Percentiles rank a stretch among this genome's conserved stretches.
Conservation (phyloP, 1,139 yeast species). For the Yamadazyma conglobata region DNA sequence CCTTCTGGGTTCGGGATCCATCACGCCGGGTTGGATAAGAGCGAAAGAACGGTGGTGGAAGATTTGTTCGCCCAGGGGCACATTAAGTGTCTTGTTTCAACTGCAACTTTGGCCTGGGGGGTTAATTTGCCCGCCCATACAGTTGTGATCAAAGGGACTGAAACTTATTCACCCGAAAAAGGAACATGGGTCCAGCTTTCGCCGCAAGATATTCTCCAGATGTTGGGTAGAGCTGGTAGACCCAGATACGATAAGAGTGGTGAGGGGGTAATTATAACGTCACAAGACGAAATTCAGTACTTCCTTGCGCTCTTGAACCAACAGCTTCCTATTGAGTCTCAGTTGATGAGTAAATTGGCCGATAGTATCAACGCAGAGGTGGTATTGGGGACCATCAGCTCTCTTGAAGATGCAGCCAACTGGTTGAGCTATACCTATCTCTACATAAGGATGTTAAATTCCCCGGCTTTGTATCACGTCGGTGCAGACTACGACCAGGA, state of each 20-base stretch:
- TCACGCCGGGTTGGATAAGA: conserved; percentile 84
- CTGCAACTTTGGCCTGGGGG: conserved; percentile 99
- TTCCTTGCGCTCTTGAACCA: conserved; percentile 86
- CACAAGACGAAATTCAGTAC: conserved; percentile 82
- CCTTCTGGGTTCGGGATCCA: conserved; percentile 84
- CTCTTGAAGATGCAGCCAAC: conserved; percentile 61
- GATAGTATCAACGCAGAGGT: conserved; percentile 87
- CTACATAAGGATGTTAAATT: conserved; percentile 71
- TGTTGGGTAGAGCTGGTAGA: conserved; percentile 97
- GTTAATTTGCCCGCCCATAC: conserved; percentile 97
- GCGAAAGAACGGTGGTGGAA: conserved; percentile 77
- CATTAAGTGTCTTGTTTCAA: conserved; percentile 77
- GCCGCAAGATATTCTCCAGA: conserved; percentile 91
- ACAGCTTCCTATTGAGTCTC: conserved; percentile 91
- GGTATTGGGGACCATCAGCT: conserved; percentile 63
- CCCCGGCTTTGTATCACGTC: conserved; percentile 74
- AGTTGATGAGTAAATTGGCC: conserved; percentile 63
- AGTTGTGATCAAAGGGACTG: conserved; percentile 92
- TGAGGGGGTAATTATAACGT: conserved; percentile 89
- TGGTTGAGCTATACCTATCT: conserved; percentile 85
- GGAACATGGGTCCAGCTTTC: conserved; percentile 88
- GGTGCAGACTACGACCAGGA: conserved; percentile 65
- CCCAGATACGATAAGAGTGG: conserved; percentile 92
- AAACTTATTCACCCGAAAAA: conserved; percentile 84
- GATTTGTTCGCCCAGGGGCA: conserved; percentile 87